Evolutionary conservation across 2,329 filamentous ascomycete genomes (phyloP).

Genomic region (Chaetomiaceae sp.): DNA sequence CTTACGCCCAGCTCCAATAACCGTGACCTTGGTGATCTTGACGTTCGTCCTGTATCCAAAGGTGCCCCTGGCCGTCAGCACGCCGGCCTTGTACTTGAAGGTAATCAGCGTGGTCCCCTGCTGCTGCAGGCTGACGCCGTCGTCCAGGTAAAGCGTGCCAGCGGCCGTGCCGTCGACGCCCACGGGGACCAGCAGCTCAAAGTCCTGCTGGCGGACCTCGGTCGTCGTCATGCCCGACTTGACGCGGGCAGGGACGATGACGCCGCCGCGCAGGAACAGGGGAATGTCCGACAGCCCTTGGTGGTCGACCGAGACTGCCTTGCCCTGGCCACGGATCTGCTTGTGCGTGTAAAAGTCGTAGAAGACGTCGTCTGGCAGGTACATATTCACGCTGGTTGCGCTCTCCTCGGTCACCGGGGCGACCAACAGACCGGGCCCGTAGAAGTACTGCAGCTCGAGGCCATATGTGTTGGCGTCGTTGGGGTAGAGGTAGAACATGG

Average conservation of each 20-base stretch:
- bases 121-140: slow-evolving; percentile 64
- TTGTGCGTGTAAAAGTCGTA: slow-evolving; percentile 47
- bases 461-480: slow-evolving; percentile 35
- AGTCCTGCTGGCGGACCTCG: slow-evolving; percentile 56
- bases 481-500: slow-evolving; percentile 64
- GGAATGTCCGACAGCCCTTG: slow-evolving; percentile 50
- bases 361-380: slow-evolving; percentile 43
- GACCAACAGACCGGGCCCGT: slow-evolving; percentile 39
- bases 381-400: slow-evolving; percentile 38
- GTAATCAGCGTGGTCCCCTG: slow-evolving; percentile 47
- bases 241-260: slow-evolving; percentile 55
- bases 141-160: slow-evolving; percentile 70
- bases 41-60: slow-evolving; percentile 47
- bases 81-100: slow-evolving; percentile 52
- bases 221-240: slow-evolving; percentile 57
- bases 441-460: slow-evolving; percentile 43
- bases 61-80: slow-evolving; percentile 43
- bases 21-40: slow-evolving; percentile 42
- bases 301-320: slow-evolving; percentile 33
- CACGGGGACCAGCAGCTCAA: slow-evolving; percentile 65
- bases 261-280: slow-evolving; percentile 60
- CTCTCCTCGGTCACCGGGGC: slow-evolving; percentile 40
- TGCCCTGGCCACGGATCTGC: slow-evolving; percentile 36
- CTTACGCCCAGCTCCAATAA: slow-evolving; percentile 38
- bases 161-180: slow-evolving; percentile 54